Conservation (phyloP, 495 filamentous ascomycete species). For the Aspergillus taichungensis region DNA sequence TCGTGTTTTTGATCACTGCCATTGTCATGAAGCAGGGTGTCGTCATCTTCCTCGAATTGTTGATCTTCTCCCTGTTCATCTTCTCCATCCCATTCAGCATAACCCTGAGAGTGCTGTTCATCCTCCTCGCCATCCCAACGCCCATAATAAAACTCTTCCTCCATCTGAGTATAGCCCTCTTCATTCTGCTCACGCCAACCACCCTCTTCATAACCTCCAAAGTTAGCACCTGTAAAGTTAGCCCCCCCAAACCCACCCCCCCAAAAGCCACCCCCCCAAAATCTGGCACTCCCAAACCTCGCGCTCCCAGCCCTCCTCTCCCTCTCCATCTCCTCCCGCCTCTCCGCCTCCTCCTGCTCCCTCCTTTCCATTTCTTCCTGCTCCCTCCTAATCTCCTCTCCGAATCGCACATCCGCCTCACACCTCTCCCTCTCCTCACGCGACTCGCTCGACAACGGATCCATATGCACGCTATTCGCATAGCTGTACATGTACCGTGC, state of each 20-base stretch:
- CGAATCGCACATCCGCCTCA: conserved; percentile 9
- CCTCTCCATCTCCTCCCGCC: conserved; percentile 5
- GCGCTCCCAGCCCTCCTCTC: conserved; percentile 2
- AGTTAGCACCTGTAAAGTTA: background rate
- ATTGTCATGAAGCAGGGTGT: background rate
- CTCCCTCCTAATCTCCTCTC: conserved; percentile 5
- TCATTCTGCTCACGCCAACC: background rate
- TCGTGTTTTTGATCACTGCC: background rate
- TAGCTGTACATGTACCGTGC: conserved; percentile 24
- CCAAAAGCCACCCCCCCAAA: conserved; percentile 1
- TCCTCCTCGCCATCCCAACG: background rate
- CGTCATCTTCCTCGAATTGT: background rate
- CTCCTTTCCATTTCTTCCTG: conserved; percentile 8
- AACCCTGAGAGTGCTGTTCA: background rate
- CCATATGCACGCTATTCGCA: conserved; percentile 26
- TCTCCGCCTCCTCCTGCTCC: conserved; percentile 1
- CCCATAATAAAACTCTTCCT: background rate
- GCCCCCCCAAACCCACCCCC: background rate
- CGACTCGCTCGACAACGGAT: conserved; percentile 16
- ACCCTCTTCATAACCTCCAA: background rate
- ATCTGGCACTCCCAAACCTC: conserved; percentile 1
- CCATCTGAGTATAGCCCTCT: background rate
- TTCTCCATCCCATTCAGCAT: background rate
- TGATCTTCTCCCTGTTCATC: background rate
- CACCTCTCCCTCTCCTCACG: conserved; percentile 13